Base-by-base conservation (phyloP, 768 basidiomycete genomes). In the Mycena sanguinolenta region DNA sequence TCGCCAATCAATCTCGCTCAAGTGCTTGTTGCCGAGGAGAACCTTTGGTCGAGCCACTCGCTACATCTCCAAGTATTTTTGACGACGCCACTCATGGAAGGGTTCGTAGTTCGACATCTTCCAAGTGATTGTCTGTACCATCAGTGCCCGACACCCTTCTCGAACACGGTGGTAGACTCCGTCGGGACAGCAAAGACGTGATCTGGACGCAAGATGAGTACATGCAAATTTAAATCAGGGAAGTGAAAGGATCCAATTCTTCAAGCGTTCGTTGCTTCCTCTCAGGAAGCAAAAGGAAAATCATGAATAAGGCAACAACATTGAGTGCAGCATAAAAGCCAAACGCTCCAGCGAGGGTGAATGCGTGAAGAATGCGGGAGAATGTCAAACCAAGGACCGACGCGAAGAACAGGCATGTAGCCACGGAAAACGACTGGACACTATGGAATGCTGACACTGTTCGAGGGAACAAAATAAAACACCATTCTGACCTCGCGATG, bases 401-500 rank as follows among this genome's bases (percentile, higher is more conserved):
- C 17, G 88, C 87, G 84, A 85, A 87, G 78, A 86, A 84, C 36
- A 88, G 67, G 72, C 81, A 81, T 2, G 86, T 88, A 0, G 87
- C 82, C 14, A 88, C 86, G 28, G 88, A 88, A 85, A 87, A 89
- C 0, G 85, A 83, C 87, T 86, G 86, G 23, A 28, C 74, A 32
- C 70, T 25, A 36, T 38, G 49, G 25, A 28, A 34, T 14, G 6
- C 17, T 17, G 42, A 46, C 3, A 17, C 16, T 70, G 74, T 75
- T 55, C 25, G 12, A 52, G 19, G 42, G 25, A 28, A 13, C 7
- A 13, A 25, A 52, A 27, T 9, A 77, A 80, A 75, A 78, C 81
- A 16, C 59, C 86, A 62, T 86, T 80, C 63, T 85, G 82, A 92
- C 85, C 74, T 94, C 93, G 75, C 94, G 85, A 69, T 93, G 88